These are phyloP conservation scores for Trichomonascaceae sp. DNA, from an alignment of 1,139 yeast genomes.

Conservation along the genomic window DNA sequence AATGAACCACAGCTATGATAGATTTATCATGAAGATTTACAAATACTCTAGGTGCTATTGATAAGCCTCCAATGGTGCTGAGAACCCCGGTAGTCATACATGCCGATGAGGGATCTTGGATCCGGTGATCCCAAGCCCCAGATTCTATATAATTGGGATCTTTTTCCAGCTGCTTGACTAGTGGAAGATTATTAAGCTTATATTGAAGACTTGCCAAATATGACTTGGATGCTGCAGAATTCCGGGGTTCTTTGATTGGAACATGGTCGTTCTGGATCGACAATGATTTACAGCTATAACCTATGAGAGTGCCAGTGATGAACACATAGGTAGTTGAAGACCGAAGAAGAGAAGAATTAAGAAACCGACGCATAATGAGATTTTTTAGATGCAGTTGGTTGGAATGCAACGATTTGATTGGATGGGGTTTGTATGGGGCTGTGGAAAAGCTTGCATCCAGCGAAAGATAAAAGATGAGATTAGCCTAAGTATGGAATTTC, in stretches of 20 bases:
- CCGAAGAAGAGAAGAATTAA: background rate
- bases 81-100: slow-evolving; percentile 35
- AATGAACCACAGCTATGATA: slow-evolving; percentile 64
- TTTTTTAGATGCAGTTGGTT: background rate
- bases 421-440: background rate
- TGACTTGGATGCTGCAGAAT: slow-evolving; percentile 5
- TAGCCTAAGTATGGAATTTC: too few species aligned
- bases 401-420: background rate
- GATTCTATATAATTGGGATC: slow-evolving; percentile 39
- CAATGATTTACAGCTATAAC: background rate
- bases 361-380: background rate
- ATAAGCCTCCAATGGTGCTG: slow-evolving; percentile 68
- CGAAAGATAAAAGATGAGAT: too few species aligned
- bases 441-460: background rate
- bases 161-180: slow-evolving; percentile 45
- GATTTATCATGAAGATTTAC: slow-evolving; percentile 48
- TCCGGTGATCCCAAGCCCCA: slow-evolving; percentile 56
- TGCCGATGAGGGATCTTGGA: slow-evolving; percentile 30
- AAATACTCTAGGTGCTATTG: slow-evolving; percentile 67
- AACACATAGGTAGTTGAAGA: background rate
- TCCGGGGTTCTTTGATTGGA: slow-evolving; percentile 2
- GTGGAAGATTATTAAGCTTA: slow-evolving; percentile 46
- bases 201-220: slow-evolving; percentile 8
- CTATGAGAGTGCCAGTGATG: background rate
- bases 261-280: slow-evolving; percentile 4